Evolutionary conservation across 2,329 filamentous ascomycete genomes (phyloP).

Genomic region (Fusarium pseudonygamai): DNA sequence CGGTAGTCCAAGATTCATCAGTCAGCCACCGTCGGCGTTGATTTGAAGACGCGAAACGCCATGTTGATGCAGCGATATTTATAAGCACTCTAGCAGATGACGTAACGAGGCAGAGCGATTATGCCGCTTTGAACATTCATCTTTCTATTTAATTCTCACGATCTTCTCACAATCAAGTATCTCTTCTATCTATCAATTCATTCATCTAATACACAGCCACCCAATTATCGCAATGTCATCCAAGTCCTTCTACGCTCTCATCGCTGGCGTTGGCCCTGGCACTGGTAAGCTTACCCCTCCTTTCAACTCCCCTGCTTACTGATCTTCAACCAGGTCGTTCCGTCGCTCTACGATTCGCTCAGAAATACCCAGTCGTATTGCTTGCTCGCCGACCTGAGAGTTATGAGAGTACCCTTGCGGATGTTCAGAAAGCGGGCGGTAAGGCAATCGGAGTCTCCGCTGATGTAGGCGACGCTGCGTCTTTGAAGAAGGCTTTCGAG

Average conservation of each 20-base stretch:
- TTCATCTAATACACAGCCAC: accelerated
- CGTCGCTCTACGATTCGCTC: conserved; percentile 66
- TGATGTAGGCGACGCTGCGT: conserved; percentile 51
- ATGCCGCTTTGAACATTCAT: background rate
- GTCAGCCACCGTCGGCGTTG: background rate
- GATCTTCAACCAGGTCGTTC: conserved; percentile 50
- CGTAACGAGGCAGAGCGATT: conserved; percentile 20
- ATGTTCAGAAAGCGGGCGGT: conserved; percentile 75
- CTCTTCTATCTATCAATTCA: background rate
- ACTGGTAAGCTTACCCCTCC: conserved; percentile 54
- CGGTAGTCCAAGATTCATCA: background rate
- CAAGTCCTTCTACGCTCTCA: conserved; percentile 67
- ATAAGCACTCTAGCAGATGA: conserved; percentile 30
- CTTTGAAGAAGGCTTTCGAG: conserved; percentile 68
- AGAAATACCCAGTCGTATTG: conserved; percentile 76
- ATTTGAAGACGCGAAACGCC: background rate
- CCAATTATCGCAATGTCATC: conserved; percentile 22
- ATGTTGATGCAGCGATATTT: conserved; percentile 4
- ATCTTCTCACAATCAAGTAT: background rate
- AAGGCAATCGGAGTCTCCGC: conserved; percentile 75
- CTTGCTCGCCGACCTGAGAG: conserved; percentile 75
- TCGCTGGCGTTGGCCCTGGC: conserved; percentile 78
- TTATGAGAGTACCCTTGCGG: conserved; percentile 71
- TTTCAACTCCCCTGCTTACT: background rate
- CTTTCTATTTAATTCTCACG: background rate